Conservation (phyloP, 2,329 filamentous ascomycete species). For the Pseudohalonectria lignicola region DNA sequence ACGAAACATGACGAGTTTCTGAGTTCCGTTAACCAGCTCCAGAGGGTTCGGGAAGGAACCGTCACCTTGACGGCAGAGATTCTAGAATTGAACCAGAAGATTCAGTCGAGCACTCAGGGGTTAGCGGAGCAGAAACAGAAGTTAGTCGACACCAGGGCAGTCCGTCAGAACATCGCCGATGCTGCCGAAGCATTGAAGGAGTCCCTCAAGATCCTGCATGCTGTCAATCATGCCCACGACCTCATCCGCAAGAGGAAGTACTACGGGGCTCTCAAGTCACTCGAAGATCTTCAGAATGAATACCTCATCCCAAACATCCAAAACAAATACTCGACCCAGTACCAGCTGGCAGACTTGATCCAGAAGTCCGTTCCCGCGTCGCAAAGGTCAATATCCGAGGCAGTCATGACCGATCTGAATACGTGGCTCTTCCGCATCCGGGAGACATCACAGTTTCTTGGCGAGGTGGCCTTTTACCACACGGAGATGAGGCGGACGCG, state of each 20-base stretch:
- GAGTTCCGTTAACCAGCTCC: slow-evolving; percentile 84
- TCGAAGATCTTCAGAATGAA: slow-evolving; percentile 94
- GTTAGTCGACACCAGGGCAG: slow-evolving; percentile 80
- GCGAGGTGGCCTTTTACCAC: slow-evolving; percentile 93
- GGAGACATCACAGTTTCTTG: slow-evolving; percentile 90
- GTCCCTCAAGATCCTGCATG: slow-evolving; percentile 81
- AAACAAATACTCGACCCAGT: slow-evolving; percentile 83
- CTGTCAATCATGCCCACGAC: slow-evolving; percentile 91
- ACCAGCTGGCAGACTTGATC: slow-evolving; percentile 90
- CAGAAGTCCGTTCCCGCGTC: slow-evolving; percentile 91
- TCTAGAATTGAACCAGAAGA: slow-evolving; percentile 82
- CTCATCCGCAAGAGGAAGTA: slow-evolving; percentile 87
- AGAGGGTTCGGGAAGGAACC: slow-evolving; percentile 82
- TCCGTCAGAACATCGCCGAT: slow-evolving; percentile 93
- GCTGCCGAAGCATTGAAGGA: slow-evolving; percentile 80
- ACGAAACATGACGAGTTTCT: slow-evolving; percentile 97
- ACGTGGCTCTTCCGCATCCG: slow-evolving; percentile 93
- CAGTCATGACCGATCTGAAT: slow-evolving; percentile 93
- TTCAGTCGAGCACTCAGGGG: slow-evolving; percentile 89
- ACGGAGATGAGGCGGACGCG: slow-evolving; percentile 77
- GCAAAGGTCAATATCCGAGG: slow-evolving; percentile 86
- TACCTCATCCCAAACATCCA: slow-evolving; percentile 64
- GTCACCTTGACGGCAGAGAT: slow-evolving; percentile 85
- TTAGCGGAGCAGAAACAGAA: slow-evolving; percentile 90
- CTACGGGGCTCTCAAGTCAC: slow-evolving; percentile 83